Conservation (phyloP, 345 rosid genomes). For the Murraya koenigii region DNA sequence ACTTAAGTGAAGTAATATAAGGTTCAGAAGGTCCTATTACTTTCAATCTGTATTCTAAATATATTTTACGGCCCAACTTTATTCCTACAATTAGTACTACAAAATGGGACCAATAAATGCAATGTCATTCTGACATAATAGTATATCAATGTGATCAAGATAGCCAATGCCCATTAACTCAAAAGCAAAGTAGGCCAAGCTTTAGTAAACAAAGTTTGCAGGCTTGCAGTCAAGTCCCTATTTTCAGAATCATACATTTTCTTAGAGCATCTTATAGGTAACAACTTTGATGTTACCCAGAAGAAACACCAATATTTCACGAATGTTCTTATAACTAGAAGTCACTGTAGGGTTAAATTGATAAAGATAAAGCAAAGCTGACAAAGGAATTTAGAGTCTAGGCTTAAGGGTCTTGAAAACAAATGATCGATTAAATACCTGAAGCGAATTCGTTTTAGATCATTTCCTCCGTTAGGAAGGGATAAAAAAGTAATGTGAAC, state of each 20-base stretch:
- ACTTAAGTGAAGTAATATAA: not conserved
- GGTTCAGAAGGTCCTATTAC: not conserved
- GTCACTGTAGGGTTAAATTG: not conserved
- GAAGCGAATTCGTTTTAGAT: conserved; percentile 92
- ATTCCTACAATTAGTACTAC: not conserved
- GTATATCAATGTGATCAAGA: not conserved
- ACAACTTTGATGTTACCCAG: not conserved
- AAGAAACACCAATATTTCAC: not conserved
- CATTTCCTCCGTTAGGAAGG: conserved; percentile 89
- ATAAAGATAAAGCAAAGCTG: not conserved
- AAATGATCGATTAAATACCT: conserved; percentile 38
- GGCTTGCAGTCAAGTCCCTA: not conserved
- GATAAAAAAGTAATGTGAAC: conserved; percentile 94
- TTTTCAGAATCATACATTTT: not conserved
- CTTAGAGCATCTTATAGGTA: not conserved
- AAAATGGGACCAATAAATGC: not conserved
- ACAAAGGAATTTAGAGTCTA: not conserved
- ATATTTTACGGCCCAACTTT: not conserved
- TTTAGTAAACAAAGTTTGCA: too few species aligned
- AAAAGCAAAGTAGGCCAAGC: not conserved
- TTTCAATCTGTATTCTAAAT: not conserved
- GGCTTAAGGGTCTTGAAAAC: not conserved
- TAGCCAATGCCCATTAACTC: not conserved
- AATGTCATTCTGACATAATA: not conserved
- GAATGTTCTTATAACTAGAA: not conserved